Base-by-base conservation (phyloP, 306 rosid species). In the Medicago arabica region DNA sequence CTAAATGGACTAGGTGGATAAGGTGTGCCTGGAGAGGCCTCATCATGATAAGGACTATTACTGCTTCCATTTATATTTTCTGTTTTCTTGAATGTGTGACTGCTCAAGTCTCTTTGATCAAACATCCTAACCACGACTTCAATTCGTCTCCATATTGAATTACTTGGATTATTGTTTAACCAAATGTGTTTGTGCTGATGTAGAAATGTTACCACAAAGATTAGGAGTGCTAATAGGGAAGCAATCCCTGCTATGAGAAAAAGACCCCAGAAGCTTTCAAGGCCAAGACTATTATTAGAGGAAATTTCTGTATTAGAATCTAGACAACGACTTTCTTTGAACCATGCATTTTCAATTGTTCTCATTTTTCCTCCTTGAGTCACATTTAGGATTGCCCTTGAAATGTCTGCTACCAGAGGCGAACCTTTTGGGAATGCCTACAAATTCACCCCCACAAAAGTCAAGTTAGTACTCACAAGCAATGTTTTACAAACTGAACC, bases 341-440 rank as follows among this genome's bases (percentile, higher is more conserved):
- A 69, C 89, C 92, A 86, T 55, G 67, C 80, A 1, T 68, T 55
- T 11, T 89, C 88, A 7, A 86, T 88, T 16, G 47, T 21, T 70
- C 36, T 78, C 84, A 89, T 85, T 67, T 18, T 72, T 1, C 74
- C 86, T 74, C 89, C 89, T n/a, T 83, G 88, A 0, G 87, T 84
- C 78, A 89, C 83, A 1, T 80, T 81, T 15, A 89, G 66, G 36
- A 91, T 80, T 28, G 87, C 88, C 51, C 84, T 85, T 38, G 97
- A 91, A 14, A 89, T 71, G 47, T 89, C 88, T 0, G 74, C 67
- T 2, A 78, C 83, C 12, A 91, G 77, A 53, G 94, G 87, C 1
- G 64, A 58, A 1, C 36, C 38, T 58, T 58, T 58, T 4, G 64
- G 64, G 7, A 58, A 58, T 1, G 64, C 64, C 64, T 58, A 23